Percentiles rank a stretch among this genome's conserved stretches.
These are phyloP conservation scores for Capronia coronata DNA, from an alignment of 2,329 filamentous ascomycete genomes.

Conservation along the genomic window DNA sequence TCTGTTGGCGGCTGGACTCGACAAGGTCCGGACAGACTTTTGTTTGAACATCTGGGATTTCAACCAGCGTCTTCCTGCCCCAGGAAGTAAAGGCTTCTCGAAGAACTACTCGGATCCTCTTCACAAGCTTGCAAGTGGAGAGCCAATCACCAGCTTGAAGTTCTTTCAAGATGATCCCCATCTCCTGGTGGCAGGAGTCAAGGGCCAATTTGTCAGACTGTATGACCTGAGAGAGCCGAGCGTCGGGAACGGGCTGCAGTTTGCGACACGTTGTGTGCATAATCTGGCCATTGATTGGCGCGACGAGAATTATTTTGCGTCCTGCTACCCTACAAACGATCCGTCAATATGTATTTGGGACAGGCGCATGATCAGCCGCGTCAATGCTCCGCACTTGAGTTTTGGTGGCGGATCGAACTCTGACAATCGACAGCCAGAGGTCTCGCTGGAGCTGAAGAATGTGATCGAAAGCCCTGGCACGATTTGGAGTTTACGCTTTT, in stretches of 20 bases:
- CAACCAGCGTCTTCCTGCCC: slow-evolving; percentile 40
- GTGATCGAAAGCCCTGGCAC: slow-evolving; percentile 47
- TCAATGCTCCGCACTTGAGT: slow-evolving; percentile 32
- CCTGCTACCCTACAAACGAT: slow-evolving; percentile 49
- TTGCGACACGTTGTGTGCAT: slow-evolving; percentile 55
- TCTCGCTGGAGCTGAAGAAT: slow-evolving; percentile 49
- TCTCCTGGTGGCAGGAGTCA: slow-evolving; percentile 55
- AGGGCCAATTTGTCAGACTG: slow-evolving; percentile 54
- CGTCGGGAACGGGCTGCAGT: slow-evolving; percentile 38
- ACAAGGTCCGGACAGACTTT: slow-evolving; percentile 58
- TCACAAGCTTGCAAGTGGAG: slow-evolving; percentile 54
- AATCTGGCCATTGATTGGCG: slow-evolving; percentile 58
- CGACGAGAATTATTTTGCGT: slow-evolving; percentile 60
- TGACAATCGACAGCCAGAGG: slow-evolving; percentile 43
- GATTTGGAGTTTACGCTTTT: slow-evolving; percentile 59
- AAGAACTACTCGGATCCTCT: slow-evolving; percentile 42
- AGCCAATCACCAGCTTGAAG: slow-evolving; percentile 58
- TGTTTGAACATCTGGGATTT: slow-evolving; percentile 61
- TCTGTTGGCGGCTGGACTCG: slow-evolving; percentile 55
- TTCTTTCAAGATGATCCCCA: slow-evolving; percentile 57
- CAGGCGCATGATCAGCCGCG: slow-evolving; percentile 43
- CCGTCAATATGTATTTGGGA: slow-evolving; percentile 59
- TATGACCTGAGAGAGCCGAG: slow-evolving; percentile 52
- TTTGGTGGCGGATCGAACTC: slow-evolving; percentile 31
- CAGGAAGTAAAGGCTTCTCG: slow-evolving; percentile 28